Evolutionary conservation across 148 eudicot species (phyloP).

Genomic region (Vaccinium vitisidaea): DNA sequence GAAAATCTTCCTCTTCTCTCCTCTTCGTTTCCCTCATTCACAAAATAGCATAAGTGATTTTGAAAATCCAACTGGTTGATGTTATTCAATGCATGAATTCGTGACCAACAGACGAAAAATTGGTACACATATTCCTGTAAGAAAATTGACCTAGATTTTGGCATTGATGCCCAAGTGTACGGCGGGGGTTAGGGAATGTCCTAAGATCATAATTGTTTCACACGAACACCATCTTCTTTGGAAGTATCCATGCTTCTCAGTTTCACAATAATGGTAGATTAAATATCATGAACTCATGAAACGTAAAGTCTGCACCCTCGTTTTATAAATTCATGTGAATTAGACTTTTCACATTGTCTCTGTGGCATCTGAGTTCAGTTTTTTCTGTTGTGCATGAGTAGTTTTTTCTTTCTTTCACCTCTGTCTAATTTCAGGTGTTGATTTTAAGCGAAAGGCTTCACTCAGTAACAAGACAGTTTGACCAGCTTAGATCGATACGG

Average conservation of each 20-base stretch:
- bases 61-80: background rate
- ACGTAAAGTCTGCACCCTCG: background rate
- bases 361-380: background rate
- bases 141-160: background rate
- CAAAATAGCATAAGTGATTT: background rate
- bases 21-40: background rate
- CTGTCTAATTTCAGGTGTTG: conserved; percentile 55
- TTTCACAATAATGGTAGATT: background rate
- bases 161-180: background rate
- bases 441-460: conserved; percentile 93
- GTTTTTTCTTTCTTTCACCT: background rate
- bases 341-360: background rate
- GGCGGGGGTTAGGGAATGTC: background rate
- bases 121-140: background rate
- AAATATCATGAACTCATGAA: background rate
- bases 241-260: background rate
- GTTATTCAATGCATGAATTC: background rate
- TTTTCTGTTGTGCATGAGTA: background rate
- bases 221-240: background rate
- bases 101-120: background rate
- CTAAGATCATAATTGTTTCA: background rate
- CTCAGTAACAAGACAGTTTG: conserved; percentile 86
- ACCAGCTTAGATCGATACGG: conserved; percentile 83
- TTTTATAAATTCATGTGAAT: background rate
- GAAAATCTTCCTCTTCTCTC: background rate